These are phyloP conservation scores for Eimeria praecox DNA, from an alignment of 169 alveolate species.

Conservation along the genomic window DNA sequence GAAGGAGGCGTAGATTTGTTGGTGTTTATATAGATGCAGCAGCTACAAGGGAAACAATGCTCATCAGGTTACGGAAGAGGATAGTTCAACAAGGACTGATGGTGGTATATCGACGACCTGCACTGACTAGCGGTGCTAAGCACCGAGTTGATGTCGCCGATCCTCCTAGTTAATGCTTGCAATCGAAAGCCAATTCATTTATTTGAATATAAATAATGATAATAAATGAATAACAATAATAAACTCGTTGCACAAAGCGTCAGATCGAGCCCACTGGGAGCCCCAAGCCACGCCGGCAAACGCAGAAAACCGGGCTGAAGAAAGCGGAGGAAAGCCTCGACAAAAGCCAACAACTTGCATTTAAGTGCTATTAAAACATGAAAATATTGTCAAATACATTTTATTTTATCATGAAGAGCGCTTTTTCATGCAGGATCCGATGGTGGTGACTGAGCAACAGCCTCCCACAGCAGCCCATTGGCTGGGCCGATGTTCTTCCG, in stretches of 20 bases:
- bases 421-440: background rate
- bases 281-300: conserved; percentile 25
- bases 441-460: background rate
- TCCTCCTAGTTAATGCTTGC: background rate
- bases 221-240: background rate
- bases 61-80: background rate
- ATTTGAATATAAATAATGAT: background rate
- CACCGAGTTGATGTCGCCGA: background rate
- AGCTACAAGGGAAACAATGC: background rate
- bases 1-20: background rate
- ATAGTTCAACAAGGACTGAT: background rate
- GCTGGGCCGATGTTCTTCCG: background rate
- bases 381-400: background rate
- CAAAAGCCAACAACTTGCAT: background rate
- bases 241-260: background rate
- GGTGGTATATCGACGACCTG: background rate
- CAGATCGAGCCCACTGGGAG: background rate
- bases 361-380: background rate
- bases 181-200: background rate
- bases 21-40: background rate
- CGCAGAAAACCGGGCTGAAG: background rate
- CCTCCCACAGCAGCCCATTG: conserved; percentile 14
- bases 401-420: background rate
- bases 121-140: conserved; percentile 28
- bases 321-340: background rate